Conservation (phyloP, 2,329 filamentous ascomycete species). For the Cadophora luteo-olivacea region DNA sequence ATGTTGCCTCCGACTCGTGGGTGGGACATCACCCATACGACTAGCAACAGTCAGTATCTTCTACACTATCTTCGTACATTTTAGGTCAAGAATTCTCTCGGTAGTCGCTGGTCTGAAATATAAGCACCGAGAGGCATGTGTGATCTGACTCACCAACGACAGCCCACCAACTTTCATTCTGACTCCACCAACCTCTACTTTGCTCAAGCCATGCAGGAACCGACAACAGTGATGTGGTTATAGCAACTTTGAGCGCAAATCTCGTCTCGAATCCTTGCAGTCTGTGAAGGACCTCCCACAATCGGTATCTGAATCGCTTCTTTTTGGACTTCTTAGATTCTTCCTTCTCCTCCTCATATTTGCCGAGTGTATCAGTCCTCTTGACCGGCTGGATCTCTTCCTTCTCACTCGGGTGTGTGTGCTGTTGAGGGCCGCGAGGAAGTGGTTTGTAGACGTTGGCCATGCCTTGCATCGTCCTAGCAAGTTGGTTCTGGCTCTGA, state of each 20-base stretch:
- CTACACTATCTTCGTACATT: background rate
- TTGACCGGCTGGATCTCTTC: slow-evolving; percentile 31
- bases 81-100: background rate
- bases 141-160: slow-evolving; percentile 46
- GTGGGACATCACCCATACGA: slow-evolving; percentile 22
- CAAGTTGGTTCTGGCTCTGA: slow-evolving; percentile 42
- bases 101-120: background rate
- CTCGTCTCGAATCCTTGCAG: slow-evolving; percentile 64
- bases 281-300: slow-evolving; percentile 58
- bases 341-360: slow-evolving; percentile 47
- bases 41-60: slow-evolving; percentile 9
- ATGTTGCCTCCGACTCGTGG: slow-evolving; percentile 61
- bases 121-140: background rate
- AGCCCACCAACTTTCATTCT: slow-evolving; percentile 63
- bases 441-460: slow-evolving; percentile 45
- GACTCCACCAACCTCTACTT: slow-evolving; percentile 59
- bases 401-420: slow-evolving; percentile 36
- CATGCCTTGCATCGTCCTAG: slow-evolving; percentile 45
- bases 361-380: slow-evolving; percentile 37
- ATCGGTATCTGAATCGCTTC: slow-evolving; percentile 51
- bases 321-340: slow-evolving; percentile 49
- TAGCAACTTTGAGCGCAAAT: slow-evolving; percentile 62
- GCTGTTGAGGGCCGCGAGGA: slow-evolving; percentile 32
- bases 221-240: slow-evolving; percentile 58
- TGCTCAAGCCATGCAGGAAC: slow-evolving; percentile 58